phyloP scores from a whole-genome alignment of 2,329 filamentous ascomycete genomes.

The Cladorrhinum sp. region DNA sequence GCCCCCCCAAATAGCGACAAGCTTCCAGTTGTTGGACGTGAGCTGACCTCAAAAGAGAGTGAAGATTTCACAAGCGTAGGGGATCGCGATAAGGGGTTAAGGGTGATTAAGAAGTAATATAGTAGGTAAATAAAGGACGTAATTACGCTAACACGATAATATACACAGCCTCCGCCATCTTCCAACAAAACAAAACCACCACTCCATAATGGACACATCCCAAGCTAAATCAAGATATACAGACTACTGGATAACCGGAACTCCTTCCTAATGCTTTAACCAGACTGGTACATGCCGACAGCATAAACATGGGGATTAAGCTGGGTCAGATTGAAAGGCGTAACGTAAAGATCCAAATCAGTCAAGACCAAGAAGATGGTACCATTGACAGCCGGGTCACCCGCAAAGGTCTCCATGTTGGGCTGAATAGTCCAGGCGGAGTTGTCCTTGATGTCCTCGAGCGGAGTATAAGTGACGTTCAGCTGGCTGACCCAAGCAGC shows the following conservation, averaged over 20 bases:
- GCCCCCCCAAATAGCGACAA: neutral
- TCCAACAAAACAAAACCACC: neutral
- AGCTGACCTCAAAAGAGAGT: no score
- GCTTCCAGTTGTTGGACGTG: no score
- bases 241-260: neutral
- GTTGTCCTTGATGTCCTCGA: constrained; percentile 52
- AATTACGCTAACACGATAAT: neutral
- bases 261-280: constrained; percentile 44
- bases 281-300: constrained; percentile 73
- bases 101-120: neutral
- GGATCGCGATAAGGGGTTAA: neutral
- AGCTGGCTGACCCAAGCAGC: constrained; percentile 77
- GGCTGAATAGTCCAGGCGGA: constrained; percentile 71
- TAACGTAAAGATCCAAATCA: constrained; percentile 63
- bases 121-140: neutral
- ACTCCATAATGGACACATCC: neutral
- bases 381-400: constrained; percentile 68
- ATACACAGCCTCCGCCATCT: neutral
- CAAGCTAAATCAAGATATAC: neutral
- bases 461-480: constrained; percentile 66
- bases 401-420: constrained; percentile 61
- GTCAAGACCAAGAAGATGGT: constrained; percentile 79
- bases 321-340: constrained; percentile 71
- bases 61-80: no score
- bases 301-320: constrained; percentile 76